Percentiles rank a stretch among this genome's conserved stretches.
phyloP scores from a whole-genome alignment of 108 stramenopile species.

The Epithemia pelagica region DNA sequence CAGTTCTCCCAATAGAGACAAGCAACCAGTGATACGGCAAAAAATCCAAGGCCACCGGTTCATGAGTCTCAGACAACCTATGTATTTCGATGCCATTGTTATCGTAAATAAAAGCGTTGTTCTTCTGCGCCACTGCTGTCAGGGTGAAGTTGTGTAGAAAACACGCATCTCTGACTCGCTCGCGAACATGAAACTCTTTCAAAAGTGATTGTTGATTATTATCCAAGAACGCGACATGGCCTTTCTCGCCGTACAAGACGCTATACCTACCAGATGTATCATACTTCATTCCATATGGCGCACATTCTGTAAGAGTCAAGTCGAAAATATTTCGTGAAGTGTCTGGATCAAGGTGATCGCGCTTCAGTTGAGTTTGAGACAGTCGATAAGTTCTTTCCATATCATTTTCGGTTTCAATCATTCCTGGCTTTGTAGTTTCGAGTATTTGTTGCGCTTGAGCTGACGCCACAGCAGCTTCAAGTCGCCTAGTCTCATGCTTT shows the following conservation, averaged over 20 bases:
- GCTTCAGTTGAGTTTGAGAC: conserved; percentile 55
- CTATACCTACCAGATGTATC: conserved; percentile 72
- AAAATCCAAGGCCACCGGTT: conserved; percentile 82
- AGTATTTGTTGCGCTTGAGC: conserved; percentile 68
- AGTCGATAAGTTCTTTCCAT: conserved; percentile 72
- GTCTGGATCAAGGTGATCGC: conserved; percentile 28
- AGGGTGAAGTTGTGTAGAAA: conserved; percentile 92
- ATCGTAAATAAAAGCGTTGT: conserved; percentile 97
- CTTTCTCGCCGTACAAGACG: conserved; percentile 40
- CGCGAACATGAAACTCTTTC: conserved; percentile 78
- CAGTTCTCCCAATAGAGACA: conserved; percentile 76
- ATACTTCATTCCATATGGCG: conserved; percentile 68
- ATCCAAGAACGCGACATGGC: conserved; percentile 84
- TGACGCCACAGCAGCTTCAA: conserved; percentile 67
- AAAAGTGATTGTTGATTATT: conserved; percentile 39
- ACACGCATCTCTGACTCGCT: conserved; percentile 80
- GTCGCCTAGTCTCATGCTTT: conserved; percentile 45
- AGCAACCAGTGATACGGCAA: conserved; percentile 98
- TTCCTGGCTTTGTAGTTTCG: conserved; percentile 52
- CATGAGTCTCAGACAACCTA: conserved; percentile 70
- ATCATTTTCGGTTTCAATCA: conserved; percentile 63
- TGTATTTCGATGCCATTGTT: conserved; percentile 92
- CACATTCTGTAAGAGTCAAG: conserved; percentile 41
- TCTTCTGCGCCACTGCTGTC: conserved; percentile 92
- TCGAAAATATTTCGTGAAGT: conserved; percentile 71